A percentile compares a stretch with the other conserved stretches of the same genome.
Conservation (phyloP, 2,329 filamentous ascomycete genomes). For the Sarocladium brachiariae region DNA sequence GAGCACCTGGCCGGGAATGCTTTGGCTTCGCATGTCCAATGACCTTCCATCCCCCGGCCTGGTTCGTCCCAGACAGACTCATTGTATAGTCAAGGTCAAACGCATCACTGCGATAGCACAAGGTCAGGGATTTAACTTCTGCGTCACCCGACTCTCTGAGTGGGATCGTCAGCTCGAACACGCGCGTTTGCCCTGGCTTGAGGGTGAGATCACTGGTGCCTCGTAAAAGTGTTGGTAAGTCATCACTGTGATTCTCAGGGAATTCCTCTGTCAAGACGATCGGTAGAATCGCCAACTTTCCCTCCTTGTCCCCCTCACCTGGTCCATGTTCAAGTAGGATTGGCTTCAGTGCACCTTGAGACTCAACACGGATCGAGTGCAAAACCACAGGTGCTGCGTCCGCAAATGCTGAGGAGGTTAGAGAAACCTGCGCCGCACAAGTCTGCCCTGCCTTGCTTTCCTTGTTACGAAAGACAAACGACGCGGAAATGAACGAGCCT, state of each 20-base stretch:
- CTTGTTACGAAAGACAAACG: slow-evolving; percentile 51
- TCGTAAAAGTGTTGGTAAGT: slow-evolving; percentile 32
- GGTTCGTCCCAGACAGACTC: slow-evolving; percentile 37
- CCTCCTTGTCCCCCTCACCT: slow-evolving; percentile 10
- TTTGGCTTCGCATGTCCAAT: slow-evolving; percentile 35
- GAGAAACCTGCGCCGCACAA: slow-evolving; percentile 49
- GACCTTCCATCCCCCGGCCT: slow-evolving; percentile 44
- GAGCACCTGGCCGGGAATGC: slow-evolving; percentile 41
- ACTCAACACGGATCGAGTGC: slow-evolving; percentile 44
- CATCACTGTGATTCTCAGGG: slow-evolving; percentile 20
- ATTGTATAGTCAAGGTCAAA: slow-evolving; percentile 64
- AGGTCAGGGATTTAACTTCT: slow-evolving; percentile 54
- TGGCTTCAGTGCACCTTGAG: slow-evolving; percentile 51
- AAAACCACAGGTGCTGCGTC: slow-evolving; percentile 46
- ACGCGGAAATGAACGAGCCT: slow-evolving; percentile 46
- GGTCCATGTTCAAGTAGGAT: slow-evolving; percentile 42
- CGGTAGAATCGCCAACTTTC: slow-evolving; percentile 16
- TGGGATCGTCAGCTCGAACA: slow-evolving; percentile 65
- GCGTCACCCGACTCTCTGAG: slow-evolving; percentile 79
- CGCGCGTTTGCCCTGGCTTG: slow-evolving; percentile 56
- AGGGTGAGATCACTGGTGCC: slow-evolving; percentile 61
- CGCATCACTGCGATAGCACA: slow-evolving; percentile 55
- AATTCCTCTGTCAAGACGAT: slow-evolving; percentile 27
- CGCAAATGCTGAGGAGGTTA: slow-evolving; percentile 49
- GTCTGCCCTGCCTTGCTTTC: slow-evolving; percentile 56